Conservation (phyloP, 1,284 basidiomycete genomes). For the Cerrena zonata region DNA sequence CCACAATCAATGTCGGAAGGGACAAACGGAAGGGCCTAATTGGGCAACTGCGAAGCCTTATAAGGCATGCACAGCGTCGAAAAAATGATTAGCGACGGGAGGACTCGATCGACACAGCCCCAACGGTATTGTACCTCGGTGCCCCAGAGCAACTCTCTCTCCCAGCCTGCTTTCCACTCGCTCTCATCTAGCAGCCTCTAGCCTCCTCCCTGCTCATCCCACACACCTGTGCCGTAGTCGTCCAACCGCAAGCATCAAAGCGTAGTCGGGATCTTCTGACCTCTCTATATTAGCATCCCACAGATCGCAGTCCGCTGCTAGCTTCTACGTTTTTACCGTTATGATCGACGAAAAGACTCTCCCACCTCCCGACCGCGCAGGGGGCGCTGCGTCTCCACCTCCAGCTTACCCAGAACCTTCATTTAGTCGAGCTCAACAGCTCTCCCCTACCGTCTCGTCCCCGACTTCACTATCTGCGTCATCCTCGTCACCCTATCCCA, state of each 20-base stretch:
- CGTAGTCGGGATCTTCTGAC: background rate
- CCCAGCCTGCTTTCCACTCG: background rate
- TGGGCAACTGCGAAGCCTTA: no score
- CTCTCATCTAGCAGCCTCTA: background rate
- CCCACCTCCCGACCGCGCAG: no score
- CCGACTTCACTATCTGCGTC: no score
- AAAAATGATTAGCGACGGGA: no score
- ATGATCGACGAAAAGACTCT: conserved; percentile 1
- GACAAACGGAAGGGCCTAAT: no score
- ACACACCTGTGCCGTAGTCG: background rate
- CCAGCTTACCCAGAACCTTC: background rate
- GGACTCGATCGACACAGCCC: no score
- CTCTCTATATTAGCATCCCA: background rate
- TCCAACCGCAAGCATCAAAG: background rate
- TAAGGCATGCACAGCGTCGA: no score
- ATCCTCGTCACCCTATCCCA: no score
- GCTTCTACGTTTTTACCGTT: background rate
- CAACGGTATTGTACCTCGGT: no score
- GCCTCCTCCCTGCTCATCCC: background rate
- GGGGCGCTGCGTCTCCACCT: background rate
- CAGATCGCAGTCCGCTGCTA: background rate
- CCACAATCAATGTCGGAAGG: no score
- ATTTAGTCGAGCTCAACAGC: background rate
- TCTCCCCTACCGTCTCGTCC: no score
- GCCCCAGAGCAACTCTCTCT: no score